phyloP scores from a whole-genome alignment of 176 grass and related monocot genomes.

The Aegilops umbellulata region DNA sequence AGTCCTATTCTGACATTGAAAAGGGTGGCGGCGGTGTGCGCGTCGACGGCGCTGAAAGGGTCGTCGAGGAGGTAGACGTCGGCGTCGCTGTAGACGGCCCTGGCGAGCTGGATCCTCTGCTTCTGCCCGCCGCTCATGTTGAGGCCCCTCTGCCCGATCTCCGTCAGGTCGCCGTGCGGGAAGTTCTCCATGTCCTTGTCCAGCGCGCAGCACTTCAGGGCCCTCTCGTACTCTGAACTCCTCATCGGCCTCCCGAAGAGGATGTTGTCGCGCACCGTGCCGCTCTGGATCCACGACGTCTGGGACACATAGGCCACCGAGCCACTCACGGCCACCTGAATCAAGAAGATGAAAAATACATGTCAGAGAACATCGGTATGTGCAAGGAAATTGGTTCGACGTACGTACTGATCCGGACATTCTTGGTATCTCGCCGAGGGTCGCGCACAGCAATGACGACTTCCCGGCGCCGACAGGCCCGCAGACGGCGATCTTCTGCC shows the following conservation, averaged over 20 bases:
- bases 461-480: slow-evolving; percentile 75
- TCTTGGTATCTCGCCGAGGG: slow-evolving; percentile 77
- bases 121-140: slow-evolving; percentile 93
- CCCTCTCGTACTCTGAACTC: slow-evolving; percentile 43
- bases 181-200: slow-evolving; percentile 79
- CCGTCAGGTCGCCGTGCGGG: slow-evolving; percentile 54
- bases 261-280: slow-evolving; percentile 70
- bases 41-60: slow-evolving; percentile 82
- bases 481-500: slow-evolving; percentile 68
- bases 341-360: not conserved
- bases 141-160: slow-evolving; percentile 71
- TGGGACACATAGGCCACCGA: slow-evolving; percentile 68
- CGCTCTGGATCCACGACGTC: slow-evolving; percentile 82
- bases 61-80: slow-evolving; percentile 78
- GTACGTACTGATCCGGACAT: slow-evolving; percentile 65
- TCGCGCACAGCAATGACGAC: slow-evolving; percentile 56
- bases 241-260: slow-evolving; percentile 77
- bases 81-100: slow-evolving; percentile 61
- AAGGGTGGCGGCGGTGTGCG: slow-evolving; percentile 60
- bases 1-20: slow-evolving; percentile 53
- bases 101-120: slow-evolving; percentile 74
- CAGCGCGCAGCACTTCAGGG: slow-evolving; percentile 63
- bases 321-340: slow-evolving; percentile 54
- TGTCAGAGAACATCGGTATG: not conserved
- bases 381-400: not conserved